Conservation (phyloP, 805 yeast genomes). For the Saccharomycopsis selenospora region DNA sequence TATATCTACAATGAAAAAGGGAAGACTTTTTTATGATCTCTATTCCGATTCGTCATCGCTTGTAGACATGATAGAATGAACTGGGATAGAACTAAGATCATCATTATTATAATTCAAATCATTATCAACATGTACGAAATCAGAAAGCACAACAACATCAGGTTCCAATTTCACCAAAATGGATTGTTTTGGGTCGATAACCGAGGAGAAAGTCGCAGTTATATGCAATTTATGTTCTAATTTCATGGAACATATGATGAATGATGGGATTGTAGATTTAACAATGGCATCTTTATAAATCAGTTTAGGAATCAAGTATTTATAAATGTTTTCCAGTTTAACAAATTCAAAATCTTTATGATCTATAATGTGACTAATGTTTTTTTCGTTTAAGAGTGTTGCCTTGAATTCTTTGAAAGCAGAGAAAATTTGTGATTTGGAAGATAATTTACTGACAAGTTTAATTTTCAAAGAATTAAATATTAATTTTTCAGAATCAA, state of each 20-base stretch:
- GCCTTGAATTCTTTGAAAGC: constrained; percentile 9
- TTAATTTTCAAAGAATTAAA: constrained; percentile 11
- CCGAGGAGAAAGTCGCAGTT: constrained; percentile 11
- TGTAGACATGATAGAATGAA: too few species aligned
- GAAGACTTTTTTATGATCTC: too few species aligned
- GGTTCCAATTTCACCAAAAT: constrained; percentile 12
- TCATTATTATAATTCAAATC: too few species aligned
- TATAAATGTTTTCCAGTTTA: neutral
- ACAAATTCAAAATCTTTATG: constrained; percentile 15
- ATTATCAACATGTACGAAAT: constrained; percentile 6
- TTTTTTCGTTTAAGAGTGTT: constrained; percentile 7
- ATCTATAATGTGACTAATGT: constrained; percentile 8
- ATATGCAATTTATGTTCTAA: constrained; percentile 16
- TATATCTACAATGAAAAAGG: too few species aligned
- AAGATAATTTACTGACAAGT: constrained; percentile 10
- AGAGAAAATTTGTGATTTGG: constrained; percentile 16
- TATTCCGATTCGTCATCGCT: too few species aligned
- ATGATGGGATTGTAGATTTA: constrained; percentile 13
- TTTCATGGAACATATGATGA: constrained; percentile 16
- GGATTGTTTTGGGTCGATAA: constrained; percentile 10
- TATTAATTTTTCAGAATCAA: constrained; percentile 15
- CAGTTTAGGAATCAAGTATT: neutral
- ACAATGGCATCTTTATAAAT: neutral
- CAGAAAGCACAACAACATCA: constrained; percentile 12
- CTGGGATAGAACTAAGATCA: too few species aligned